phyloP scores from a whole-genome alignment of 2,329 filamentous ascomycete species.

The Xylariaceae sp. region DNA sequence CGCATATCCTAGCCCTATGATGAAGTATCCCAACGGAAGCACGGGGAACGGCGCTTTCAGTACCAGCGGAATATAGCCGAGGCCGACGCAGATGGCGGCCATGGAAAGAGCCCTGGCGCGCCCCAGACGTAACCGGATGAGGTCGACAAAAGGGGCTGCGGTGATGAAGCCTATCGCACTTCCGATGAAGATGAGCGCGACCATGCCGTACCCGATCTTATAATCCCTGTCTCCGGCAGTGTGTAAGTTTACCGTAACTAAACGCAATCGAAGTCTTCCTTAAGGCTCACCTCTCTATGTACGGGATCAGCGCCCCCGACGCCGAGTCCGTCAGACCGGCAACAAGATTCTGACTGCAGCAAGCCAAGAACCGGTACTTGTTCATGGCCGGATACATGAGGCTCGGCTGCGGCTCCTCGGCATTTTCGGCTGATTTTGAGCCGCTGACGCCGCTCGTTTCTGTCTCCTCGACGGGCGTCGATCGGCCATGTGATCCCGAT shows the following conservation, averaged over 20 bases:
- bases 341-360: slow-evolving; percentile 60
- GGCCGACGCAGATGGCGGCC: slow-evolving; percentile 50
- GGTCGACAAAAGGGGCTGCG: slow-evolving; percentile 65
- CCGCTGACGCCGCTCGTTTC: slow-evolving; percentile 17
- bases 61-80: slow-evolving; percentile 61
- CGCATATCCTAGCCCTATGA: slow-evolving; percentile 57
- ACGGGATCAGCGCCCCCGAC: slow-evolving; percentile 73
- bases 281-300: slow-evolving; percentile 57
- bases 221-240: slow-evolving; percentile 49
- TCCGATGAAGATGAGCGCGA: slow-evolving; percentile 76
- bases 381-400: slow-evolving; percentile 62
- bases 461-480: slow-evolving; percentile 23
- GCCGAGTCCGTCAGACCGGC: slow-evolving; percentile 71
- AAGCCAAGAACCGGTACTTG: slow-evolving; percentile 59
- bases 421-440: slow-evolving; percentile 19
- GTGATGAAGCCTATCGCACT: slow-evolving; percentile 72
- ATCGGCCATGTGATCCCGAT: slow-evolving; percentile 7
- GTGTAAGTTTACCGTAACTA: slow-evolving; percentile 4
- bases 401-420: slow-evolving; percentile 29
- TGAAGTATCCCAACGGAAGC: slow-evolving; percentile 63
- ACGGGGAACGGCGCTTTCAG: slow-evolving; percentile 64
- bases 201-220: slow-evolving; percentile 67
- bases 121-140: slow-evolving; percentile 57
- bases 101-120: slow-evolving; percentile 59
- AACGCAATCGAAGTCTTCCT: neutral